Base-by-base conservation (phyloP, 1,284 basidiomycete species). In the Mycena sp. region DNA sequence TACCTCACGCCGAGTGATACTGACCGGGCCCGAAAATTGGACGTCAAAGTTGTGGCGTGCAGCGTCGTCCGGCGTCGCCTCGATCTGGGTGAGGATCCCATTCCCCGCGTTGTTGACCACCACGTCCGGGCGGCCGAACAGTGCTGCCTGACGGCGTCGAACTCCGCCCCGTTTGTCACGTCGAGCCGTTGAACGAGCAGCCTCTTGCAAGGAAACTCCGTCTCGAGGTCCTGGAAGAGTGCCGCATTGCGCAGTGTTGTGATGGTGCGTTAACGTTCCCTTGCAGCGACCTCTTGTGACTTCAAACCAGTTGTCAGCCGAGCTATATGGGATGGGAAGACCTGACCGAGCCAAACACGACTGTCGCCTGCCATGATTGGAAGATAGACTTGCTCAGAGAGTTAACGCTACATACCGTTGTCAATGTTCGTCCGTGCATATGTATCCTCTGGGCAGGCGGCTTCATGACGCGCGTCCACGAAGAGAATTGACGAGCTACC, bases 61-160 rank as follows among this genome's bases (percentile, higher is more conserved):
- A 1, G 46, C 63, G 7, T 71, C 69, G 1, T 78, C 74, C 0
- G 74, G 71, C 1, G 71, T 72, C 28, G 66, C 71, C 60, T 82
- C 80, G 19, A 78, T 69, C 63, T 81, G 78, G 28, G 73, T 73
- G 6, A 75, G n/a, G 9, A 73, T 32, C 0, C 61, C 61, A 26
- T 52, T 69, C 1, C 73, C 78, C 1, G 82, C 82, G 50, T 83
- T 84, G 70, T 81, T 84, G 61, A 80, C 74, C 5, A 83, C 77
- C 16, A 83, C 75, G 52, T 83, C 80, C 23, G 82, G 59, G 16
- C 43, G 58, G 10, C 58, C 82, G 63, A 82, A n/a, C n/a, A 83
- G n/a, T 65, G 59, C 1, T 63, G 61, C 50, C 73, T 71, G 4
- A 77, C 74, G 12, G 67, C 66, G 5, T 70, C 68, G 48, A 84